phyloP scores from a whole-genome alignment of 225 moss, liverwort and hornwort species.

The Thuidium tamariscinum region DNA sequence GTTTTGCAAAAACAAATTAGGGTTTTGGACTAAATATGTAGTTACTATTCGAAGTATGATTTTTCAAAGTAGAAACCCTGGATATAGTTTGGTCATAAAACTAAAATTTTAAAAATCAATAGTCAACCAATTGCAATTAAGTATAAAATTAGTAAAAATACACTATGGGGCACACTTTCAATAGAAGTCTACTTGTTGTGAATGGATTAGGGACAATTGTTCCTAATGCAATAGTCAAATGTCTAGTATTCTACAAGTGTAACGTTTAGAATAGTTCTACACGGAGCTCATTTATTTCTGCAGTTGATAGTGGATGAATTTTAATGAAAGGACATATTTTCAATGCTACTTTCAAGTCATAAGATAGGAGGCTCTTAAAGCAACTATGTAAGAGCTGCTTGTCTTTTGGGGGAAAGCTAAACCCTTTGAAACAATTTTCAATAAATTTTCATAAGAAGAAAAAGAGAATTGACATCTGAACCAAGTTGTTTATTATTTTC shows the following conservation, averaged over 20 bases:
- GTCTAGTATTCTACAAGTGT: not conserved
- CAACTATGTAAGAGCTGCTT: too few species aligned
- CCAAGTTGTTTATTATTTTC: too few species aligned
- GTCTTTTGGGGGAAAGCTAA: too few species aligned
- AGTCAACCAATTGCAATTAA: not conserved
- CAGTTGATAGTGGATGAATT: too few species aligned
- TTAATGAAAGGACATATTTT: not conserved
- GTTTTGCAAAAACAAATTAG: not conserved
- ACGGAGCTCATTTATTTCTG: not conserved
- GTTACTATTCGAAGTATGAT: too few species aligned
- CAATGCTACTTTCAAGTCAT: too few species aligned
- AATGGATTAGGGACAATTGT: rapidly evolving
- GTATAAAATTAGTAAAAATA: not conserved
- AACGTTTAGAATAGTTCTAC: not conserved
- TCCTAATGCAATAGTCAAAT: not conserved
- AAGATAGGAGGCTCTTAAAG: too few species aligned
- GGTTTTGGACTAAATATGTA: not conserved
- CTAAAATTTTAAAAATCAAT: not conserved
- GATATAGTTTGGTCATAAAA: too few species aligned
- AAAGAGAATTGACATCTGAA: too few species aligned
- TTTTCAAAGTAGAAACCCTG: not conserved
- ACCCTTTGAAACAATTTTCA: too few species aligned
- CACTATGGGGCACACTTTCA: rapidly evolving
- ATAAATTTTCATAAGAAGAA: too few species aligned
- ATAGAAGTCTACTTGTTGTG: not conserved